Conservation (phyloP, 164 flowering plant genomes). For the Chimonanthus praecox region DNA sequence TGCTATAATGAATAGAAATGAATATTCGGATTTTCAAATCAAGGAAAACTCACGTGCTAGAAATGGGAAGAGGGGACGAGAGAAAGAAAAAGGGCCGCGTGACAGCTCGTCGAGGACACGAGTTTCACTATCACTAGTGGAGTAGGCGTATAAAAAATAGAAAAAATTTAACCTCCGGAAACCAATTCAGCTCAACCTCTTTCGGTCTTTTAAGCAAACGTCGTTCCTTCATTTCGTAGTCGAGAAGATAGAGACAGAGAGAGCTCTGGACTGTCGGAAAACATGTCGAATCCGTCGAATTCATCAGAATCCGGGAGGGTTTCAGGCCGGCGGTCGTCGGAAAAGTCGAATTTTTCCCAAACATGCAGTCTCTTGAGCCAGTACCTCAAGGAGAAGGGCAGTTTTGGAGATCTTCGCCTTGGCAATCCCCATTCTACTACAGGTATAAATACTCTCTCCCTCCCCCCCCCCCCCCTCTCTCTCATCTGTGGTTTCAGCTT, state of each 20-base stretch:
- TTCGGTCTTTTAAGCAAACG: too few relatives aligned
- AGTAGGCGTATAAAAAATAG: neutral
- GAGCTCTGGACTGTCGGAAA: neutral
- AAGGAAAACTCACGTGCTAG: neutral
- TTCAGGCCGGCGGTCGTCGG: conserved; percentile 22
- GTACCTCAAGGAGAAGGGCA: conserved; percentile 61
- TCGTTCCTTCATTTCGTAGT: too few relatives aligned
- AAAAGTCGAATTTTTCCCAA: conserved; percentile 47
- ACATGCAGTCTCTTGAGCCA: conserved; percentile 60
- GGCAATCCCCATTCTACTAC: conserved; percentile 23
- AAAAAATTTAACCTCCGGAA: too few relatives aligned
- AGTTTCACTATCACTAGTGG: neutral
- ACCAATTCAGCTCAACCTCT: too few relatives aligned
- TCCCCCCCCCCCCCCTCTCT: neutral
- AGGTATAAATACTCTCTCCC: neutral
- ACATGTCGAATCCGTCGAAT: conserved; percentile 33
- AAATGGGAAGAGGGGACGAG: neutral
- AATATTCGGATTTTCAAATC: too few relatives aligned
- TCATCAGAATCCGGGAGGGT: conserved; percentile 21
- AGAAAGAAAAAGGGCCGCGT: neutral
- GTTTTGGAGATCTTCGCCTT: conserved; percentile 47
- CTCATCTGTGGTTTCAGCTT: too few relatives aligned
- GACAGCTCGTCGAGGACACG: too few relatives aligned
- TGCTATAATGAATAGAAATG: too few relatives aligned
- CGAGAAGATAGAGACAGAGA: too few relatives aligned